A percentile compares a stretch with the other conserved stretches of the same genome.
Evolutionary conservation across 1,284 basidiomycete genomes (phyloP).

Genomic region (Volvariella volvacea): DNA sequence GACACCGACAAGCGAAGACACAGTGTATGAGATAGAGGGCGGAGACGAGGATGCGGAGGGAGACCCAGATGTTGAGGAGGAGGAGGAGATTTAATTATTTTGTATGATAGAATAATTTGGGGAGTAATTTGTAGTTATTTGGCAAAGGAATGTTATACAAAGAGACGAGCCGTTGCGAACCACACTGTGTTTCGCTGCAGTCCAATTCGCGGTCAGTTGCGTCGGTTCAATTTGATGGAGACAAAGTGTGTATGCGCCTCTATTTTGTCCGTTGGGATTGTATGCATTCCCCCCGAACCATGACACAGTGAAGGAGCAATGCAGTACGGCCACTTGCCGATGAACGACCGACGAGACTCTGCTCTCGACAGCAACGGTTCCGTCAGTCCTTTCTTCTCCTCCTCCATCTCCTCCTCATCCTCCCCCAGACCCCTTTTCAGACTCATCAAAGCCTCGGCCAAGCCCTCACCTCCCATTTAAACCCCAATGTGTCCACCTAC

Average conservation of each 20-base stretch:
- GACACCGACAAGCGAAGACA: slow-evolving; percentile 52
- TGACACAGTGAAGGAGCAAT: slow-evolving; percentile 37
- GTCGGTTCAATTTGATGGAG: slow-evolving; percentile 25
- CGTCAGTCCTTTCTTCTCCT: slow-evolving; percentile 26
- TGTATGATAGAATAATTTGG: slow-evolving; percentile 16
- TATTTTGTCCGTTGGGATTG: slow-evolving; percentile 12
- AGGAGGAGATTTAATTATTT: slow-evolving; percentile 28
- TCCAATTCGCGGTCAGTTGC: slow-evolving; percentile 8
- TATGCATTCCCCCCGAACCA: slow-evolving; percentile 13
- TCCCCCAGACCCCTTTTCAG: slow-evolving; percentile 35
- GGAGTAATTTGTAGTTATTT: slow-evolving; percentile 7
- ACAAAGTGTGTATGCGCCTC: slow-evolving; percentile 24
- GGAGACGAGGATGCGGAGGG: slow-evolving; percentile 15
- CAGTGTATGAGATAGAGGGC: slow-evolving; percentile 27
- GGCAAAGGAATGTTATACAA: slow-evolving; percentile 10
- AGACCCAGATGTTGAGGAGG: slow-evolving; percentile 19
- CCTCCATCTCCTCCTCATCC: slow-evolving; percentile 16
- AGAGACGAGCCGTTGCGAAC: slow-evolving; percentile 20
- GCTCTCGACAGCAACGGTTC: slow-evolving; percentile 41
- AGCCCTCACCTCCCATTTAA: slow-evolving; percentile 34
- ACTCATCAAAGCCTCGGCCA: slow-evolving; percentile 43
- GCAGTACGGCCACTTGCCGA: slow-evolving; percentile 41
- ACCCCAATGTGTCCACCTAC: slow-evolving; percentile 18
- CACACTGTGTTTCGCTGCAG: slow-evolving; percentile 7
- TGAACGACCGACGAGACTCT: slow-evolving; percentile 37